Percentiles rank a stretch among this genome's conserved stretches.
Conservation (phyloP, 306 rosid species). For the apple (Malus domestica) region ASM211411v1 NC_041794.1:6550501-6551000, state of each 20-base stretch:
- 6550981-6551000: neutral
- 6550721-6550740: neutral
- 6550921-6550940: neutral
- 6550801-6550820: neutral
- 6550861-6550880: neutral
- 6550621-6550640: neutral
- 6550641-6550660: neutral
- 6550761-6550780: neutral
- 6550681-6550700: neutral
- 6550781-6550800: neutral
- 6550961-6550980: neutral
- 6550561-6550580: conserved; percentile 55
- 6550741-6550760: neutral
- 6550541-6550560: conserved; percentile 48
- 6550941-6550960: neutral
- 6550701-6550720: neutral
- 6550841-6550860: neutral
- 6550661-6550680: neutral
- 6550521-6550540: conserved; percentile 51
- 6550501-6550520: conserved; percentile 81
- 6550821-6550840: neutral
- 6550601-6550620: neutral
- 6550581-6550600: neutral
- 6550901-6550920: neutral
- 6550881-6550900: neutral